Evolutionary conservation across 164 flowering plant species (phyloP), one percentile per base, ranked within the genome.

Genomic region (Tetracentron sinense): DNA sequence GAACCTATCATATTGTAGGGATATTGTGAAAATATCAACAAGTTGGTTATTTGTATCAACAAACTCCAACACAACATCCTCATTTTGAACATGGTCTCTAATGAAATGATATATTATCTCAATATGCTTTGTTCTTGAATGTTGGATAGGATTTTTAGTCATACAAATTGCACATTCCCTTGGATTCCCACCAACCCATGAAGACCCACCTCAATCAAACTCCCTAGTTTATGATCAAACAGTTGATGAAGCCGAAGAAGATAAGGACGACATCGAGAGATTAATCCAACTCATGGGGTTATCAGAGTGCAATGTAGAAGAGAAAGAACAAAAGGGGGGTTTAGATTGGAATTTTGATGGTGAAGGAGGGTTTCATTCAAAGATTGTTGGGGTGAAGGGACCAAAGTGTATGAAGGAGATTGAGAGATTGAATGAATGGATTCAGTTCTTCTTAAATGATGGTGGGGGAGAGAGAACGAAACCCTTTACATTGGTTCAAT

Each of bases 401-500:
- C 91, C 91, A 2, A 90, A 82, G 67, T 84, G 85, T 64, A 72
- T 22, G 67, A 78, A 74, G 63, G 90, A 87, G 65, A 76, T 68
- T 66, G 77, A 74, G 73, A 83, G 90, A 60, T 71, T 87, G 75
- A 78, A 87, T 16, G 79, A 84, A 10, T 87, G 92, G 93, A 79
- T 90, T 71, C 54, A 74, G 67, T 62, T 77, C 70, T 78, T 77
- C 26, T 25, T 61, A 50, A 71, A 61, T 47, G 68, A 48, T 42
- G 72, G 42, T 42, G 68, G 25, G 30, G 77, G 70, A 28, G 79
- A 63, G 61, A 73, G 47, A 49, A 72, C 8, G 26, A 89, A 85
- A 75, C 85, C 84, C 6, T 69, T 85, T 33, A 83, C 85, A 66
- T 70, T 90, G 73, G 89, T 76, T 33, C 81, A 82, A 70, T 75